Base-by-base conservation (phyloP, 2,329 filamentous ascomycete species). In the Peltaster fructicola region DNA sequence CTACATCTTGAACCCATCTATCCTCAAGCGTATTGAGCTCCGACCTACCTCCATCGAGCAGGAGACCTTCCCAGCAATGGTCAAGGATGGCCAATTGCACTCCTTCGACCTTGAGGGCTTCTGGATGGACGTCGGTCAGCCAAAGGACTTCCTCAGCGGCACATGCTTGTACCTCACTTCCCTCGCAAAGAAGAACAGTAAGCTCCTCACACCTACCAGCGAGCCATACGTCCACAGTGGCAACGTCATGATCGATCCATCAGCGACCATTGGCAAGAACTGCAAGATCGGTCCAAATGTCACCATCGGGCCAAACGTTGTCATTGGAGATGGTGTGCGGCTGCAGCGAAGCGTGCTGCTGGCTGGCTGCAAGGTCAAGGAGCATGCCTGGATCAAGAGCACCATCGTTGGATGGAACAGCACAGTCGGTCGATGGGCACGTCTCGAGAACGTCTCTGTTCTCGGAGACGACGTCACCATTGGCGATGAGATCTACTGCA, bases 51-150 rank as follows among this genome's bases (percentile, higher is more conserved):
- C 82, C 5, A 98, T 95, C 50, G 85, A 98, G 60, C 85, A 95
- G 61, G 88, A 95, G 62, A 93, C 82, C 16, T 98, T 98, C 77
- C 85, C 85, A 22, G 72, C 80, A 41, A 88, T 95, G 53, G 78
- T 78, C 56, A 72, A 67, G 44, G 85, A 93, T 44, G 81, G 81
- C 37, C 69, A 85, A 55, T 63, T 95, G 35, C 85, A 95, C 65
- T 92, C 81, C 2, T 93, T 91, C 50, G 85, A 95, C 50, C 70
- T 95, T 15, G 82, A 93, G 40, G 82, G 85, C 41, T 95, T 90
- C 70, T 95, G 85, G 85, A 95, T 95, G 85, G 85, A 95, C 43
- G 81, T 98, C 37, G 85, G 85, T 44, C 85, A 98, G 59, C 85
- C 85, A 42, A 98, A 95, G 63, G 85, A 98, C 51, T 98, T 95